Base-by-base conservation (phyloP, 805 yeast genomes). In the Saccharomycopsis fibuligera region DNA sequence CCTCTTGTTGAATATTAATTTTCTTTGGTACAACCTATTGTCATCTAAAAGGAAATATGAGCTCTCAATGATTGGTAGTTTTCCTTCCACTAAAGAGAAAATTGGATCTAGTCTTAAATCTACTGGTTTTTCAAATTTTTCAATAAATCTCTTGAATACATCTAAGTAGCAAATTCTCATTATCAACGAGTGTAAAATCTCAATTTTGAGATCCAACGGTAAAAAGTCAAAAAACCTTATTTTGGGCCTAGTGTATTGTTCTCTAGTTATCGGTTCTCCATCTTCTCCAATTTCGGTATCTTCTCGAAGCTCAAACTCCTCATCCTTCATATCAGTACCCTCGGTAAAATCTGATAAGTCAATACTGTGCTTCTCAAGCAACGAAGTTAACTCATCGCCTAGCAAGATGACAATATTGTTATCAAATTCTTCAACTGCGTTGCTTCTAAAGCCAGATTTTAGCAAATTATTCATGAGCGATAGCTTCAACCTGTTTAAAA, bases 11-110 rank as follows among this genome's bases (percentile, higher is more conserved):
- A 62, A 57, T 1, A 33, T 52, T 10, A 65, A 41, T 10, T 57
- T 62, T 44, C 68, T 57, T 46, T 65, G 68, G 60, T 79, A 80
- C 45, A 81, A 61, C 51, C 84, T 69, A 30, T 74, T 69, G 54
- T 74, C 76, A 51, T 78, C 78, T 51, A 77, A 67, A 21, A 51
- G 30, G 8, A 79, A 60, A 22, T 66, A 56, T 51, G 65, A 70
- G 27, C 60, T 41, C 27, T 55, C 59, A 3, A 43, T 48, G 5
- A 45, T 14, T 10, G 24, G 42, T 5, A 25, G 12, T 9, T 41
- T 41, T 3, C 17, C 23, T 16, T 39, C 25, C 30, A 41, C 53
- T 39, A 54, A 49, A n/a, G 56, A 58, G 51, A 50, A 62, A 30
- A 63, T 55, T n/a, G 68, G 64, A 10, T 62, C 66, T 25, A 63